Base-by-base conservation (phyloP, 345 rosid genomes). In the Eucalyptus polybractea region DNA sequence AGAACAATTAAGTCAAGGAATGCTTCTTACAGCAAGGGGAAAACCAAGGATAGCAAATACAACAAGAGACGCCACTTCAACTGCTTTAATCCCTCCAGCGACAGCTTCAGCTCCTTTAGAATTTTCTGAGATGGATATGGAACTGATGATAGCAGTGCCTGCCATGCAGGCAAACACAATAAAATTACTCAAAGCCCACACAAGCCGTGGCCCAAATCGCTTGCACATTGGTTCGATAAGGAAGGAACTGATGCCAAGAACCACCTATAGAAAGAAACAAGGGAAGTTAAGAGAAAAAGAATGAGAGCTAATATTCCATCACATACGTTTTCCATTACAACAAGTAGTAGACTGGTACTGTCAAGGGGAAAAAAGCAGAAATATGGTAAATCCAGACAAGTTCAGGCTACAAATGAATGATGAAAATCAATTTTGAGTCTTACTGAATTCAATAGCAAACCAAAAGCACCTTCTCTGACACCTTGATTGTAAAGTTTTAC, bases 391-490 rank as follows among this genome's bases (percentile, higher is more conserved):
- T 65, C 58, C 11, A 7, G 29, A 47, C 33, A 65, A 65, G 56
- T 25, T 88, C 40, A 89, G 83, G 25, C 88, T 86, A 51, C 8
- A 50, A 90, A 89, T 37, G 49, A 80, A 24, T 89, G 86, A 86
- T 92, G 93, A 88, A 37, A 37, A 83, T 91, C 93, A 93, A 89
- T 90, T 92, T 87, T 93, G 90, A 94, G 93, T 93, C 99, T 98
- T 97, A 98, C 99, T 53, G 99, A 97, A 93, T 97, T 98, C 94
- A 98, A 95, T 92, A 98, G 97, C 96, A 98, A 95, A 93, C 99
- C 99, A 93, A 98, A 95, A 91, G 99, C 98, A 94, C 99, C 99
- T 95, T 97, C 97, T 92, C 99, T 94, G 91, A 96, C 99, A 88
- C 99, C 99, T 93, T 95, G 94, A 92, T 94, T 94, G 90, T 97